Percentiles rank a stretch among this genome's conserved stretches.
phyloP scores from a whole-genome alignment of 139 green algal species.

The Chlamydomonas schloesseri region DNA sequence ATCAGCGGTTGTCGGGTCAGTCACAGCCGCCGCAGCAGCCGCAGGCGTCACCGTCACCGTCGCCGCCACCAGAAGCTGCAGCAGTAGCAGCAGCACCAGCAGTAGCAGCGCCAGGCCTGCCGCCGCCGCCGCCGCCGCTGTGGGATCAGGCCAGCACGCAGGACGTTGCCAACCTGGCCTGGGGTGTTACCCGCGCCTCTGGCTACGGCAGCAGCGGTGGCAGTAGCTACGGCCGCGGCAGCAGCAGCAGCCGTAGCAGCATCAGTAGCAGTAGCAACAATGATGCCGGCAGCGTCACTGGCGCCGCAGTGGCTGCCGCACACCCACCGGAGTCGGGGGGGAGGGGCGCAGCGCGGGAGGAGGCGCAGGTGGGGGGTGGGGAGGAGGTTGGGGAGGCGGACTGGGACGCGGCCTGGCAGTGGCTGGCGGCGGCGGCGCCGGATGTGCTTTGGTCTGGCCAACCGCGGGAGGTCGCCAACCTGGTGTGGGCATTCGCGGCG shows the following conservation, averaged over 20 bases:
- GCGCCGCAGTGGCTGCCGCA: too few relatives aligned
- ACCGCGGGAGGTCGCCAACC: conserved; percentile 12
- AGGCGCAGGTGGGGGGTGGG: neutral
- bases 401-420: conserved; percentile 10
- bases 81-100: neutral
- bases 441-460: conserved; percentile 30
- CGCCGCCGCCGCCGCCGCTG: neutral
- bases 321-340: too few relatives aligned
- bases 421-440: conserved; percentile 5
- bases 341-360: neutral
- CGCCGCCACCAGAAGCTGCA: too few relatives aligned
- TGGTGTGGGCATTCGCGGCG: conserved; percentile 18
- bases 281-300: too few relatives aligned
- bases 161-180: conserved; percentile 22
- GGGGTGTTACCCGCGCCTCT: conserved; percentile 2
- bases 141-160: neutral
- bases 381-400: neutral
- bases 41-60: neutral
- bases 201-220: neutral
- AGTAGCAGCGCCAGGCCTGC: neutral
- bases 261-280: neutral
- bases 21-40: too few relatives aligned
- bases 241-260: conserved; percentile 10
- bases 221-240: neutral
- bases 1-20: too few relatives aligned